Conservation (phyloP, 2,329 filamentous ascomycete species). For the Trichophaea hybrida region DNA sequence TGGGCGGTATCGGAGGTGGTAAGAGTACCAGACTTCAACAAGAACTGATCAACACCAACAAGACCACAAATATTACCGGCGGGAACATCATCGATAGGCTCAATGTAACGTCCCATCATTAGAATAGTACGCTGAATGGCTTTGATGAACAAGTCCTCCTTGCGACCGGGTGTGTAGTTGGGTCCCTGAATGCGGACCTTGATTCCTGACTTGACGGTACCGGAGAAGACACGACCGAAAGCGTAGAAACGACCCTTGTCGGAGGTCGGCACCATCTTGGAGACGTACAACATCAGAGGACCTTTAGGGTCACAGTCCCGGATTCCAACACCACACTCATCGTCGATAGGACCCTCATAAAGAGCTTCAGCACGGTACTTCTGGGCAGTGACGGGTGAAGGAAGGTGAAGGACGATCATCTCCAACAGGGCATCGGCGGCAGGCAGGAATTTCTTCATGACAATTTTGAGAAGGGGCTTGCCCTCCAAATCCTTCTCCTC, state of each 20-base stretch:
- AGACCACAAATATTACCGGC: conserved; percentile 99
- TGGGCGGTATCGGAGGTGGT: conserved; percentile 94
- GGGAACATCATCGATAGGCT: conserved; percentile 97
- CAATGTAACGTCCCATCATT: conserved; percentile 99
- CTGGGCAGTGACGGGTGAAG: conserved; percentile 89
- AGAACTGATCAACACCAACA: conserved; percentile 99
- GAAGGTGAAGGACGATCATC: conserved; percentile 99
- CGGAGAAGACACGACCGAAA: conserved; percentile 99
- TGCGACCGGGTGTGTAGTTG: conserved; percentile 96
- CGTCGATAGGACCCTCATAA: conserved; percentile 92
- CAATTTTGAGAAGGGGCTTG: conserved; percentile 92
- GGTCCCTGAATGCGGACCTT: conserved; percentile 99
- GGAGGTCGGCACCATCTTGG: conserved; percentile 99
- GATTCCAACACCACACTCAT: conserved; percentile 88
- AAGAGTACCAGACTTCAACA: conserved; percentile 99
- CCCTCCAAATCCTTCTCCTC: conserved; percentile 91
- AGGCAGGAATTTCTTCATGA: conserved; percentile 98
- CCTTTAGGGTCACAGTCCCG: conserved; percentile 96
- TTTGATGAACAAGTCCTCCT: conserved; percentile 99
- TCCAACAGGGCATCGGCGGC: conserved; percentile 95
- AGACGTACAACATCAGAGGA: conserved; percentile 99
- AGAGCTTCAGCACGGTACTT: conserved; percentile 96
- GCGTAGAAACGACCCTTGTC: conserved; percentile 99
- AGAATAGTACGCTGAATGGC: conserved; percentile 98
- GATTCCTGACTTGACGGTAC: conserved; percentile 92